These are phyloP conservation scores for Neonectria hederae DNA, from an alignment of 2,329 filamentous ascomycete species.

Conservation along the genomic window DNA sequence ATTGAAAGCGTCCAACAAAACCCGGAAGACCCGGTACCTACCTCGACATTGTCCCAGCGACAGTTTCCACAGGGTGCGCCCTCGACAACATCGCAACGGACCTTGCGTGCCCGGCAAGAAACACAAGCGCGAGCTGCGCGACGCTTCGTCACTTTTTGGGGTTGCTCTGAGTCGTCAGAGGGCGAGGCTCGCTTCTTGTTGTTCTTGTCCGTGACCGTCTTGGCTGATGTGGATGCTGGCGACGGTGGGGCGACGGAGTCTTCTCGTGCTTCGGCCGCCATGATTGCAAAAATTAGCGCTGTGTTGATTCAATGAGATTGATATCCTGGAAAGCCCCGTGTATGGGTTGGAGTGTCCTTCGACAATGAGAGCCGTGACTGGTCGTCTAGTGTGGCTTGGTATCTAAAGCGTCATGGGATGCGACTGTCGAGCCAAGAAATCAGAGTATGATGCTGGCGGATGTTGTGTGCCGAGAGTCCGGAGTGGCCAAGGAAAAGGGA, in stretches of 20 bases:
- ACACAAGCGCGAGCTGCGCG: slow-evolving; percentile 92
- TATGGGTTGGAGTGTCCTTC: neutral
- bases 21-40: slow-evolving; percentile 36
- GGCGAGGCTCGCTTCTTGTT: slow-evolving; percentile 48
- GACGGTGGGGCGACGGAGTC: slow-evolving; percentile 42
- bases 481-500: slow-evolving; percentile 9
- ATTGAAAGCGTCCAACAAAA: slow-evolving; percentile 23
- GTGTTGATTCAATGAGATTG: neutral
- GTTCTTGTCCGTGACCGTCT: slow-evolving; percentile 42
- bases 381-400: neutral
- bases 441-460: slow-evolving; percentile 15
- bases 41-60: slow-evolving; percentile 78
- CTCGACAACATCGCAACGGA: slow-evolving; percentile 93
- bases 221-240: slow-evolving; percentile 42
- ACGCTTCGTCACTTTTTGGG: slow-evolving; percentile 72
- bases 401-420: slow-evolving; percentile 8
- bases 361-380: neutral
- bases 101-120: slow-evolving; percentile 87
- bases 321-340: neutral
- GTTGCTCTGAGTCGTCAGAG: slow-evolving; percentile 42
- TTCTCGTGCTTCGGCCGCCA: slow-evolving; percentile 38
- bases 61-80: slow-evolving; percentile 89
- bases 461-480: slow-evolving; percentile 13
- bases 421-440: slow-evolving; percentile 12
- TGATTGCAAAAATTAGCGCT: slow-evolving; percentile 22